Conservation (phyloP, 2,329 filamentous ascomycete species). For the Phymatotrichopsis omnivora region DNA sequence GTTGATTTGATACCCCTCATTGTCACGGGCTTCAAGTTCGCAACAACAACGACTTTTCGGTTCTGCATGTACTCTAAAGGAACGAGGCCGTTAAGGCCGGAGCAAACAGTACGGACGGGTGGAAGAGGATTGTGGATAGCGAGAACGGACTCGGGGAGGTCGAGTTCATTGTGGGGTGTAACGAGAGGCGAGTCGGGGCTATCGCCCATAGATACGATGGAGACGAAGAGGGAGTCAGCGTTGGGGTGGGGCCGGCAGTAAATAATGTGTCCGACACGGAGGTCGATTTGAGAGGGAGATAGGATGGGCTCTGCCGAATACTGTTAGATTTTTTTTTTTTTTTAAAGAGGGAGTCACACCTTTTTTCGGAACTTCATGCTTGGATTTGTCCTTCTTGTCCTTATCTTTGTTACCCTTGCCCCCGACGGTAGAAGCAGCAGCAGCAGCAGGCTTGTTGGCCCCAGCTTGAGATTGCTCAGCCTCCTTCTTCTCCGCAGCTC, state of each 20-base stretch:
- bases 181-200: constrained; percentile 78
- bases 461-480: constrained; percentile 45
- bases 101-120: constrained; percentile 87
- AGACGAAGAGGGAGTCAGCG: constrained; percentile 90
- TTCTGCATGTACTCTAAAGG: constrained; percentile 94
- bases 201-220: constrained; percentile 90
- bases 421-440: constrained; percentile 31
- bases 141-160: constrained; percentile 60
- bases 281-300: constrained; percentile 78
- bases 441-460: constrained; percentile 35
- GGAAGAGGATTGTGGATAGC: constrained; percentile 39
- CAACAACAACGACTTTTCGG: constrained; percentile 88
- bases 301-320: constrained; percentile 60
- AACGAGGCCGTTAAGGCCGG: constrained; percentile 83
- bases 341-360: constrained; percentile 20
- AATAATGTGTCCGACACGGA: constrained; percentile 93
- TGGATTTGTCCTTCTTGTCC: constrained; percentile 87
- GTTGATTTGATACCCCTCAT: constrained; percentile 80
- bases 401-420: constrained; percentile 57
- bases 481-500: constrained; percentile 40
- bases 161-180: constrained; percentile 18
- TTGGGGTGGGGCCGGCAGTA: constrained; percentile 94
- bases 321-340: constrained; percentile 42
- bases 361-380: constrained; percentile 46
- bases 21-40: constrained; percentile 97